Percentiles rank a stretch among this genome's conserved stretches.
These are phyloP conservation scores for Fusarium cyanostomum DNA, from an alignment of 2,329 filamentous ascomycete species.

Conservation along the genomic window DNA sequence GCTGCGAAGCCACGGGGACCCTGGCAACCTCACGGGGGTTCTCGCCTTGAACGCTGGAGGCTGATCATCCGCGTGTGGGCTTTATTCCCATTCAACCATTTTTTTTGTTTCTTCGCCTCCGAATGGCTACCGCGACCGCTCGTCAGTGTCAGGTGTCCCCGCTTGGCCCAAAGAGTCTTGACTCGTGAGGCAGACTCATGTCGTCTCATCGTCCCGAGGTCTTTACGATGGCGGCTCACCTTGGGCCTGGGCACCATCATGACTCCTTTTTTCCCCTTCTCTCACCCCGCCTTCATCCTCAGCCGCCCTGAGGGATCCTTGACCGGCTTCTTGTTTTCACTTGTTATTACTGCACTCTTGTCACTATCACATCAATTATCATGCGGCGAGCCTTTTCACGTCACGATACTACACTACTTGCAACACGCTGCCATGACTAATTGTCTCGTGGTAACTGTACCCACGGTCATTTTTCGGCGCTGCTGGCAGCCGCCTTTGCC, in stretches of 20 bases:
- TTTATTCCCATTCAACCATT: neutral
- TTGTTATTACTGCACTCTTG: neutral
- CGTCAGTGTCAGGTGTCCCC: slow-evolving; percentile 1
- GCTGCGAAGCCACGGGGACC: slow-evolving; percentile 15
- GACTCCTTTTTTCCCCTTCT: neutral
- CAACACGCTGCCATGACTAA: neutral
- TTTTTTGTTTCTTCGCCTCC: slow-evolving; percentile 1
- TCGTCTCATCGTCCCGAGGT: neutral
- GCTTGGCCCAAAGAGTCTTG: slow-evolving; percentile 4
- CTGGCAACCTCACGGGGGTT: neutral
- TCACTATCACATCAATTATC: slow-evolving; percentile 6
- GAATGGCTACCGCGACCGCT: neutral
- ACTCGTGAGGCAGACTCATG: neutral
- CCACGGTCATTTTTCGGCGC: slow-evolving; percentile 2
- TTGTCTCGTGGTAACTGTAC: neutral
- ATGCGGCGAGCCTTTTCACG: slow-evolving; percentile 1
- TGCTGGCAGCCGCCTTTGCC: slow-evolving; percentile 27
- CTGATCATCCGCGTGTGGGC: neutral
- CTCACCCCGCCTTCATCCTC: neutral
- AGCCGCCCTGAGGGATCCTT: slow-evolving; percentile 1
- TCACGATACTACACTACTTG: slow-evolving; percentile 11
- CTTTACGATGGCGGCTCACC: slow-evolving; percentile 1
- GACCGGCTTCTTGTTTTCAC: neutral
- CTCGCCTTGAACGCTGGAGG: slow-evolving; percentile 2
- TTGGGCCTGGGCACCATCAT: neutral